Percentiles rank a stretch among this genome's conserved stretches.
phyloP scores from a whole-genome alignment of 2,329 filamentous ascomycete genomes.

The Cryphonectria radicalis region DNA sequence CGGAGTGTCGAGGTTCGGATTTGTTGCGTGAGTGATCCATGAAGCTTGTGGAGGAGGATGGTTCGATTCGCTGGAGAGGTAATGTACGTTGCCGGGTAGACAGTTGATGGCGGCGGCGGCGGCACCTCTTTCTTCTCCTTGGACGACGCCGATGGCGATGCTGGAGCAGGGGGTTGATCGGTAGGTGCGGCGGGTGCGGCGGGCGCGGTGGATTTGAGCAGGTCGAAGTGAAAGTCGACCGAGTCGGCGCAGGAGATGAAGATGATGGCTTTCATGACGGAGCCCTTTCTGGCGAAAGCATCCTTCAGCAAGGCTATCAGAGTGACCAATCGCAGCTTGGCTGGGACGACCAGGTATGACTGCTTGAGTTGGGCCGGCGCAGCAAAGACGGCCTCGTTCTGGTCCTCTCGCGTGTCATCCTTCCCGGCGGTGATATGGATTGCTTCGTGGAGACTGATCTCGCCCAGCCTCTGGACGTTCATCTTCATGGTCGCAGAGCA shows the following conservation, averaged over 20 bases:
- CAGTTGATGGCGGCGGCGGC: constrained; percentile 44
- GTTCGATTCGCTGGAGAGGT: constrained; percentile 74
- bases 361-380: constrained; percentile 95
- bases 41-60: constrained; percentile 82
- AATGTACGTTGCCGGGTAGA: constrained; percentile 72
- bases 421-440: constrained; percentile 78
- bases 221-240: constrained; percentile 93
- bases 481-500: constrained; percentile 99
- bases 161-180: constrained; percentile 38
- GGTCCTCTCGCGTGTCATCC: constrained; percentile 49
- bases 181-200: constrained; percentile 34
- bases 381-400: constrained; percentile 65
- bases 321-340: constrained; percentile 89
- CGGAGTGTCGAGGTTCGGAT: constrained; percentile 85
- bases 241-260: constrained; percentile 98
- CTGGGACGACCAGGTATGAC: constrained; percentile 82
- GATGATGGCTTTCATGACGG: constrained; percentile 94
- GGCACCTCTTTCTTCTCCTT: constrained; percentile 40
- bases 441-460: constrained; percentile 93
- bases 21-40: constrained; percentile 88
- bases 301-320: constrained; percentile 83
- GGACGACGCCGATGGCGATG: constrained; percentile 27
- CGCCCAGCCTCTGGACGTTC: constrained; percentile 90
- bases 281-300: constrained; percentile 84
- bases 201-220: constrained; percentile 59